Conservation (phyloP, 192 early-diverging fungal genomes). For the Funneliformis mosseae region DNA sequence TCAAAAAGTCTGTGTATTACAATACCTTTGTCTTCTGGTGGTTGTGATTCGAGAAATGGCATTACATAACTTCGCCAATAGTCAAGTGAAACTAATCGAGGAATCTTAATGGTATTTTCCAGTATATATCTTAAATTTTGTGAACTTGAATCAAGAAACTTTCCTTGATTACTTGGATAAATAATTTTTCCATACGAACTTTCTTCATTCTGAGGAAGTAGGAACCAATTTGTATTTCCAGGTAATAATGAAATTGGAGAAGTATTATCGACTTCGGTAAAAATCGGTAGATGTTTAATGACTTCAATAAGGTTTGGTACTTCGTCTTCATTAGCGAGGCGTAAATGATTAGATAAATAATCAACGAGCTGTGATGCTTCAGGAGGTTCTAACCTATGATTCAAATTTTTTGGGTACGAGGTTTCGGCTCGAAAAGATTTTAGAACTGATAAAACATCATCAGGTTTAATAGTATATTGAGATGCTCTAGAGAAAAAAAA, state of each 20-base stretch:
- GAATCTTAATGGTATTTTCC: background rate
- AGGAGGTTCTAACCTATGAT: background rate
- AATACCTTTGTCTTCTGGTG: background rate
- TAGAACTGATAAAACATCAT: background rate
- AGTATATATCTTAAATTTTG: background rate
- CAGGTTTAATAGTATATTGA: background rate
- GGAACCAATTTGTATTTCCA: background rate
- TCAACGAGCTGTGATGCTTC: conserved; percentile 1
- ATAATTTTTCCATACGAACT: conserved; percentile 2
- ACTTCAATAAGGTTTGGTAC: background rate
- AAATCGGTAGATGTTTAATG: conserved; percentile 17
- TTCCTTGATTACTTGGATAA: background rate
- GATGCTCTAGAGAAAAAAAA: background rate
- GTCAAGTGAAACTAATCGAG: background rate
- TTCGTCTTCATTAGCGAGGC: no score
- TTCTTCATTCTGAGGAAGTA: background rate
- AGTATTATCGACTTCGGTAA: background rate
- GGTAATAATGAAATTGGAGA: background rate
- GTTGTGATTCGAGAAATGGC: background rate
- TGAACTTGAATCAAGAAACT: background rate
- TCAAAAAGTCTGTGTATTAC: conserved; percentile 6
- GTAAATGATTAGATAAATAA: background rate
- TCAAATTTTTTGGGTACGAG: background rate
- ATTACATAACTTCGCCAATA: background rate
- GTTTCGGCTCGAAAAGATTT: background rate